Conservation (phyloP, 1,284 basidiomycete genomes). For the Malassezia vespertilionis region DNA sequence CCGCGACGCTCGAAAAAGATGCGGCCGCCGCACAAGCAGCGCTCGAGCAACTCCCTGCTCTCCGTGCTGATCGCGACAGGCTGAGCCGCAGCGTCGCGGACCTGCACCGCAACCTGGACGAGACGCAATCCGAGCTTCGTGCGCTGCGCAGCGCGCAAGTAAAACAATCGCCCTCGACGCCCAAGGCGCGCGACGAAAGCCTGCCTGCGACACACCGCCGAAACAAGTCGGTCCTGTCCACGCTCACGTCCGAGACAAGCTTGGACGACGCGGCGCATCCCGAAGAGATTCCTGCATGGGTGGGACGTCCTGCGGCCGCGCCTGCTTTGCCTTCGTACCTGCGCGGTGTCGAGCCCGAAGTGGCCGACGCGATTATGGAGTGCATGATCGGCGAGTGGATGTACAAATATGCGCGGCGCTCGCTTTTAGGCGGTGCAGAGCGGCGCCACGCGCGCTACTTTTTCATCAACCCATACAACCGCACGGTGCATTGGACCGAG, state of each 20-base stretch:
- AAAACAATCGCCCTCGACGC: neutral
- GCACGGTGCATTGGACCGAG: constrained; percentile 93
- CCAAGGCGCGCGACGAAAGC: neutral
- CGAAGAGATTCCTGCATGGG: constrained; percentile 9
- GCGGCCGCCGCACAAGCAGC: constrained; percentile 1
- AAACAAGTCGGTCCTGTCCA: constrained; percentile 1
- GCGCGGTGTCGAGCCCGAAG: constrained; percentile 37
- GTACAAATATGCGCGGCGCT: constrained; percentile 87
- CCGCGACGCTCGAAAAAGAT: constrained; percentile 7
- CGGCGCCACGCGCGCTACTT: constrained; percentile 90
- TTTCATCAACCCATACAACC: constrained; percentile 98
- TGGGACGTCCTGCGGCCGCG: constrained; percentile 1
- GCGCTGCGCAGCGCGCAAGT: too few relatives aligned
- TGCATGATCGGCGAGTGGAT: constrained; percentile 99
- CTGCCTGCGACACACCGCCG: neutral
- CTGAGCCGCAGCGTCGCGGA: neutral
- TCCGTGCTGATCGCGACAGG: neutral
- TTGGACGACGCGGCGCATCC: neutral
- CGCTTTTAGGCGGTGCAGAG: constrained; percentile 82
- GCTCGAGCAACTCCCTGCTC: constrained; percentile 1
- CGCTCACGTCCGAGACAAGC: neutral
- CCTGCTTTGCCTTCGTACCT: constrained; percentile 8
- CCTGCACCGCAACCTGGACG: neutral
- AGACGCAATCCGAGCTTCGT: neutral
- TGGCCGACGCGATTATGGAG: constrained; percentile 86